A percentile compares a stretch with the other conserved stretches of the same genome.
Conservation (phyloP, 306 rosid genomes). For the Myrica gale region DNA sequence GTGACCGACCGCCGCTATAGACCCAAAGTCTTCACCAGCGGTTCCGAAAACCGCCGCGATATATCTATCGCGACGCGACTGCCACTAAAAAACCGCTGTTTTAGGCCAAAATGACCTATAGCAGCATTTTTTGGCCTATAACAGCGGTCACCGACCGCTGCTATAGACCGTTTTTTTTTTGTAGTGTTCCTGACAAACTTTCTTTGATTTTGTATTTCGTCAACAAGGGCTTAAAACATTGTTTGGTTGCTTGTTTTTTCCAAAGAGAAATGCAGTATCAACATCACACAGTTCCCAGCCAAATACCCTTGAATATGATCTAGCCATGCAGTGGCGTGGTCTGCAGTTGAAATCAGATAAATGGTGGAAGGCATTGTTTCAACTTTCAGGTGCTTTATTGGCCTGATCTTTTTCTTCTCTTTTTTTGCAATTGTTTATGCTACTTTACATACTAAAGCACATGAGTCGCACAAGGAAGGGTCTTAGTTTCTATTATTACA, state of each 20-base stretch:
- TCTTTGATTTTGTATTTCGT: background rate
- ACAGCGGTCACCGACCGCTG: too few species aligned
- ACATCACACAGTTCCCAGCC: constrained; percentile 66
- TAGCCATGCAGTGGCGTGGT: constrained; percentile 48
- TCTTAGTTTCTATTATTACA: too few species aligned
- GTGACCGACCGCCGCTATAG: too few species aligned
- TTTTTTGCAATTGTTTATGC: background rate
- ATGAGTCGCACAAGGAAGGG: background rate
- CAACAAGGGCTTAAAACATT: too few species aligned
- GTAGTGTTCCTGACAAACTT: constrained; percentile 4
- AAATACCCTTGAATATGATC: constrained; percentile 45
- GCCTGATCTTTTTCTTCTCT: background rate
- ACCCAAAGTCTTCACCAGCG: too few species aligned
- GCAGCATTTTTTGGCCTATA: too few species aligned
- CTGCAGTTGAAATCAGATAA: constrained; percentile 36
- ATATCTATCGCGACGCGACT: too few species aligned
- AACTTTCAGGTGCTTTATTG: constrained; percentile 34
- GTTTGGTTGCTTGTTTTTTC: background rate
- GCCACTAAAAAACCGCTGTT: too few species aligned
- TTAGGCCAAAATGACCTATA: too few species aligned
- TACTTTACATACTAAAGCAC: background rate
- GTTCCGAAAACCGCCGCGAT: too few species aligned
- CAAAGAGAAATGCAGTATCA: constrained; percentile 55
- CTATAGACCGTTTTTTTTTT: too few species aligned
- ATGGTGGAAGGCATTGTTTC: constrained; percentile 44